These are phyloP conservation scores for Gyromitra esculenta DNA, from an alignment of 2,329 filamentous ascomycete species.

Conservation along the genomic window DNA sequence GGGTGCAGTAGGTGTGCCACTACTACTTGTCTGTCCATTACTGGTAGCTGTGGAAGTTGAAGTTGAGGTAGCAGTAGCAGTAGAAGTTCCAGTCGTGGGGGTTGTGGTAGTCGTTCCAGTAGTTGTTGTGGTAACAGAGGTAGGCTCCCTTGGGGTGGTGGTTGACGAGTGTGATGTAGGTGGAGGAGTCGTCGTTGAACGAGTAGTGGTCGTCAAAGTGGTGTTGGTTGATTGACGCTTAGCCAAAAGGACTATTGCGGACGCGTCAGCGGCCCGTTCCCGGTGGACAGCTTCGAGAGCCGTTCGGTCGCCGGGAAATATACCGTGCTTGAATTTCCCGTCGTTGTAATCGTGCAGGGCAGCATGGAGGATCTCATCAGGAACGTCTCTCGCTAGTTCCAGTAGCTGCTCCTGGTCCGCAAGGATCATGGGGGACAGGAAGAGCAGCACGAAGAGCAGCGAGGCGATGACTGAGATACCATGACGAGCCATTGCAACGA, in stretches of 20 bases:
- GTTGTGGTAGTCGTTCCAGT: constrained; percentile 9
- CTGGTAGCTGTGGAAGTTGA: constrained; percentile 5
- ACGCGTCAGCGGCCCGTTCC: constrained; percentile 71
- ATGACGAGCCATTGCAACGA: constrained; percentile 44
- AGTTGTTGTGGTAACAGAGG: neutral
- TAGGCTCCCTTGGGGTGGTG: neutral
- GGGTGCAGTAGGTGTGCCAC: neutral
- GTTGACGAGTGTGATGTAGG: constrained; percentile 14
- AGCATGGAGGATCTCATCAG: constrained; percentile 71
- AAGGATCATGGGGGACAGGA: constrained; percentile 49
- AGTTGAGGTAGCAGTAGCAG: constrained; percentile 4
- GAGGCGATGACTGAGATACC: constrained; percentile 42
- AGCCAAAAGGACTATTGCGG: constrained; percentile 71
- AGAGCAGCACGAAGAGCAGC: constrained; percentile 49
- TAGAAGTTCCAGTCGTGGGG: constrained; percentile 11
- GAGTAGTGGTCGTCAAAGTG: constrained; percentile 17
- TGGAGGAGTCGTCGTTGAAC: constrained; percentile 5
- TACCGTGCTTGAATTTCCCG: constrained; percentile 73
- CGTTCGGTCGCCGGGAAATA: constrained; percentile 72
- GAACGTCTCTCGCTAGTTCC: constrained; percentile 68
- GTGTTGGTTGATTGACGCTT: constrained; percentile 66
- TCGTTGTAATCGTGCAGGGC: constrained; percentile 72
- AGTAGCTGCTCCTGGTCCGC: constrained; percentile 62
- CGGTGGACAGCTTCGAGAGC: constrained; percentile 72
- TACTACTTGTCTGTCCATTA: neutral